A percentile compares a stretch with the other conserved stretches of the same genome.
Evolutionary conservation across 176 grass and related monocot genomes (phyloP).

Genomic region (Rhipidocladum racemiflorum): DNA sequence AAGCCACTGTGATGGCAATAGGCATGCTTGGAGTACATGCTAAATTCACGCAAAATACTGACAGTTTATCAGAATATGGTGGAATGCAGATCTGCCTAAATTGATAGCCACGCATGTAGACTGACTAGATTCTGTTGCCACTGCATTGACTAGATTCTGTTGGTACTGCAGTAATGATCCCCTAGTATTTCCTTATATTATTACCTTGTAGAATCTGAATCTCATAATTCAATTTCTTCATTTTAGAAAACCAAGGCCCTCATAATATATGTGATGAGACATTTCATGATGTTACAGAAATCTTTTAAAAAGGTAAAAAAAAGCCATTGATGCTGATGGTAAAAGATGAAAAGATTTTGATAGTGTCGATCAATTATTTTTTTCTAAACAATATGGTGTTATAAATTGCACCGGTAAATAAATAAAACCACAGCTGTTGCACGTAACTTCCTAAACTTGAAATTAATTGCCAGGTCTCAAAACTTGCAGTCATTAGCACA

Average conservation of each 20-base stretch:
- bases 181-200: neutral
- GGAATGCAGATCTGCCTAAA: neutral
- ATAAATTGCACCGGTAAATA: neutral
- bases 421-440: neutral
- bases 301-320: neutral
- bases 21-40: neutral
- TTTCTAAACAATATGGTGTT: neutral
- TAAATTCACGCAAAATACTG: slow-evolving; percentile 6
- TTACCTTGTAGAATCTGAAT: neutral
- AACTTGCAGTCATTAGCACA: neutral
- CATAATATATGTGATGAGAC: neutral
- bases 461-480: neutral
- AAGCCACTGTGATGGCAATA: neutral
- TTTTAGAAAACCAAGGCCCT: neutral
- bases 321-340: neutral
- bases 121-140: slow-evolving; percentile 1
- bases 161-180: neutral
- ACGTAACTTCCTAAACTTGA: neutral
- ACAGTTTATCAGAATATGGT: neutral
- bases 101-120: neutral
- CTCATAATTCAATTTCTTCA: neutral
- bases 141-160: neutral
- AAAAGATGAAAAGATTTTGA: neutral
- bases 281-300: neutral
- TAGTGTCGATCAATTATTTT: neutral